Conservation (phyloP, 441 rosid species). For the Dalechampia spathulata region DNA sequence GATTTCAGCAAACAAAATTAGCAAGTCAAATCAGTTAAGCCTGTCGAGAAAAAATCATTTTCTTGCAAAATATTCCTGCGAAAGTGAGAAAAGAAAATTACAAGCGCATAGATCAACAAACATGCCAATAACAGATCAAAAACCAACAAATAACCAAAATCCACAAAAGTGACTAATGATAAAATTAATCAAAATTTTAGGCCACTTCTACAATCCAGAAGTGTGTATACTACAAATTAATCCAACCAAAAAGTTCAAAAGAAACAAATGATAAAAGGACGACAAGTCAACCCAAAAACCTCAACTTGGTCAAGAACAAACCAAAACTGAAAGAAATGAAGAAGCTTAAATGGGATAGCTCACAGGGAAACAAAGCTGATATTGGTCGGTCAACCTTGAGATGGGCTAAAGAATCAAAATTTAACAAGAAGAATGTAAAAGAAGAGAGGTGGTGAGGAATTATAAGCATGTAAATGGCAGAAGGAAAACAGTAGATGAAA, state of each 20-base stretch:
- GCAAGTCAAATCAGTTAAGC: slow-evolving; percentile 1
- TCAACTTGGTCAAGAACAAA: slow-evolving; percentile 11
- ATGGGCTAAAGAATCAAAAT: slow-evolving; percentile 14
- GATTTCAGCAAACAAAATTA: slow-evolving; percentile 10
- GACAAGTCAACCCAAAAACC: slow-evolving; percentile 7
- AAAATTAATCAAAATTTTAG: no score
- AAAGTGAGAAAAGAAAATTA: neutral
- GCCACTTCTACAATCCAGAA: no score
- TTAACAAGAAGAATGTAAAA: slow-evolving; percentile 4
- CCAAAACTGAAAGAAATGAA: slow-evolving; percentile 13
- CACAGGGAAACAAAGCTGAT: slow-evolving; percentile 46
- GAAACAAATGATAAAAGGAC: no score
- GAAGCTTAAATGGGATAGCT: slow-evolving; percentile 27
- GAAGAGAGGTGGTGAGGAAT: slow-evolving; percentile 2
- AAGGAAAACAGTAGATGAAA: slow-evolving; percentile 22
- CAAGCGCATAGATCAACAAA: neutral
- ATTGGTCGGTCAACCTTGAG: slow-evolving; percentile 36
- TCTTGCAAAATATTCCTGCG: slow-evolving; percentile 6
- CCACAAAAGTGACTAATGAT: no score
- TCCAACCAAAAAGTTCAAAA: no score
- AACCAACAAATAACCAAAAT: neutral
- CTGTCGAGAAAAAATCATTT: slow-evolving; percentile 8
- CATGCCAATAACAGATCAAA: slow-evolving; percentile 1
- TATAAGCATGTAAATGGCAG: neutral
- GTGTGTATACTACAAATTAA: no score